Conservation (phyloP, 768 basidiomycete genomes). For the Suillus placidus region DNA sequence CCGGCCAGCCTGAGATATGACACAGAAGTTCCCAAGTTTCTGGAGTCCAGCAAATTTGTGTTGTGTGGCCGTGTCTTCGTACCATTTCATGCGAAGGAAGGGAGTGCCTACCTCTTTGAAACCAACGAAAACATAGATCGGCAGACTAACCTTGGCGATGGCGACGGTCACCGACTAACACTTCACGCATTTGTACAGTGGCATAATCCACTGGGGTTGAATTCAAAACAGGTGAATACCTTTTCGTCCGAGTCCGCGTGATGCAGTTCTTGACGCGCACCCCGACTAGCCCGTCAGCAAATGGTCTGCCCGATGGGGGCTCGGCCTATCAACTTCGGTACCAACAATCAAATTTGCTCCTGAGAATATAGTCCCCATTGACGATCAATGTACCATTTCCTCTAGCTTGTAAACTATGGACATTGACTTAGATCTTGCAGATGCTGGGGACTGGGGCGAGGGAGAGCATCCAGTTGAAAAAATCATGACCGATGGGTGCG, state of each 20-base stretch:
- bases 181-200: constrained; percentile 58
- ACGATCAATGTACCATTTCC: constrained; percentile 50
- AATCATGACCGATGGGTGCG: constrained; percentile 72
- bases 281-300: constrained; percentile 61
- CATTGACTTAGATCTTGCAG: background rate
- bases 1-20: constrained; percentile 40
- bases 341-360: constrained; percentile 57
- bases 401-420: background rate
- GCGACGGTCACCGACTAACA: constrained; percentile 51
- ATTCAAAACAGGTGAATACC: constrained; percentile 57
- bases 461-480: constrained; percentile 48
- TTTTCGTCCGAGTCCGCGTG: background rate
- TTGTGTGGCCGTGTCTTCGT: constrained; percentile 67
- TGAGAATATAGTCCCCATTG: constrained; percentile 51
- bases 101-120: constrained; percentile 62
- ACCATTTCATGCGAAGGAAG: constrained; percentile 67
- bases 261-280: constrained; percentile 2
- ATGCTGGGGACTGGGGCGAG: constrained; percentile 23
- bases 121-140: constrained; percentile 53
- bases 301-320: constrained; percentile 62
- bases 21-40: constrained; percentile 25
- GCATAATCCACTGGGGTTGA: constrained; percentile 63
- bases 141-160: constrained; percentile 33
- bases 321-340: constrained; percentile 67
- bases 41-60: constrained; percentile 53